These are phyloP conservation scores for Heracleum sosnowskyi DNA, from an alignment of 129 eudicot genomes.

Conservation along the genomic window DNA sequence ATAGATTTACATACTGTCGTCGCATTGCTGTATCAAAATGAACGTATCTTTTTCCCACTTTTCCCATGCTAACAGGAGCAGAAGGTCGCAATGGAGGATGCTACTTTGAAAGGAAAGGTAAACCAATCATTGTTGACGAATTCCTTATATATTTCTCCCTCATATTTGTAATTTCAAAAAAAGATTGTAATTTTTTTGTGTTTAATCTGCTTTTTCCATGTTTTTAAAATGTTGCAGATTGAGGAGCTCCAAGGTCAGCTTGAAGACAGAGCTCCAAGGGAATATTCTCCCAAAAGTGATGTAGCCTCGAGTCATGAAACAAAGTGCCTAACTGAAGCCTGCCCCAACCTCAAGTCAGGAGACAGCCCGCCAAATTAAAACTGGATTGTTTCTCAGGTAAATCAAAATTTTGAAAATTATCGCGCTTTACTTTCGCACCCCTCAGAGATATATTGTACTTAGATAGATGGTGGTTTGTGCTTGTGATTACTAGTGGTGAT, in stretches of 20 bases:
- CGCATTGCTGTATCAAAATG: too few species aligned
- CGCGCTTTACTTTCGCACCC: neutral
- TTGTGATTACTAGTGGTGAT: too few species aligned
- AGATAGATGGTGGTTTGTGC: too few species aligned
- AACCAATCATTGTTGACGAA: neutral
- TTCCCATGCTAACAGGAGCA: constrained; percentile 30
- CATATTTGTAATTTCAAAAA: neutral
- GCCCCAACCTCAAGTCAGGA: constrained; percentile 30
- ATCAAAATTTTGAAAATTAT: neutral
- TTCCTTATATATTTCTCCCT: neutral
- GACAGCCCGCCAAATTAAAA: constrained; percentile 21
- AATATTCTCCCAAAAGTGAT: too few species aligned
- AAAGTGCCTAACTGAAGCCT: constrained; percentile 18
- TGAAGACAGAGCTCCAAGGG: constrained; percentile 16
- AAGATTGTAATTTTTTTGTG: neutral
- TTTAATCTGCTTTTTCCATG: neutral
- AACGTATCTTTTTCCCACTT: too few species aligned
- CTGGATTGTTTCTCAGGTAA: constrained; percentile 56
- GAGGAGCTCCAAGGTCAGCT: constrained; percentile 39
- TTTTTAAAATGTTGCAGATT: constrained; percentile 28
- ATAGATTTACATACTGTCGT: too few species aligned
- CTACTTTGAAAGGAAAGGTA: constrained; percentile 59
- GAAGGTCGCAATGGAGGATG: constrained; percentile 41
- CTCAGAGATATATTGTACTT: too few species aligned
- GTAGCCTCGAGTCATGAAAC: too few species aligned